Base-by-base conservation (phyloP, 768 basidiomycete species). In the Podaxis rugospora region DNA sequence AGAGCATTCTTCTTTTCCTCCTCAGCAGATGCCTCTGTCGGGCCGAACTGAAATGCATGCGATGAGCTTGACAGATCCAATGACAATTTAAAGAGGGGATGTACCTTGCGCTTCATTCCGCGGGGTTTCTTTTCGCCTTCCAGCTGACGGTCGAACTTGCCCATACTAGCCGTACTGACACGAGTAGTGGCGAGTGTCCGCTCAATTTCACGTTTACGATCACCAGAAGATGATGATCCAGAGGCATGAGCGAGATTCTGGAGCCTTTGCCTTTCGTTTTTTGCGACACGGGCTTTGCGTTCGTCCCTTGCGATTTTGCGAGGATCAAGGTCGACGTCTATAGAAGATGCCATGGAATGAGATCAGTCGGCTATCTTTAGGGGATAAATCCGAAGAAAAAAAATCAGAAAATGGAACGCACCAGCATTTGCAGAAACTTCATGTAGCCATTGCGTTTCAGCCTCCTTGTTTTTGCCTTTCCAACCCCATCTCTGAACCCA, bases 401-500 rank as follows among this genome's bases (percentile, higher is more conserved):
- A 51, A 46, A 18, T 56, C 14, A 7, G 28, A 32, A 32, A 52
- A 52, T 28, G 49, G 49, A 28, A 79, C 87, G 62, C 64, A 95
- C 95, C 89, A 68, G 92, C 92, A 69, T 94, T 86, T 47, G 80
- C 78, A 68, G 92, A 92, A 51, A 99, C 91, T 73, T 95, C 95
- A 54, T 90, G 86, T 60, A 96, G 80, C 95, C 96, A 98, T 71
- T 94, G 90, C 5, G 83, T 83, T 76, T 97, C 93, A 18, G 75
- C 73, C 64, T 93, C 82, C 77, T 85, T 95, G 70, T 98, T 98
- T 79, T 93, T 94, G 6, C 94, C 90, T 57, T 85, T 83, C 68
- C 83, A 82, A 0, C 97, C 95, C 95, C 95, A 98, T 49, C 92
- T 79, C 61, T 87, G 82, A 4, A 95, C 90, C 90, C 92, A 98